phyloP scores from a whole-genome alignment of 345 rosid species.

The Brassica nigra region DNA sequence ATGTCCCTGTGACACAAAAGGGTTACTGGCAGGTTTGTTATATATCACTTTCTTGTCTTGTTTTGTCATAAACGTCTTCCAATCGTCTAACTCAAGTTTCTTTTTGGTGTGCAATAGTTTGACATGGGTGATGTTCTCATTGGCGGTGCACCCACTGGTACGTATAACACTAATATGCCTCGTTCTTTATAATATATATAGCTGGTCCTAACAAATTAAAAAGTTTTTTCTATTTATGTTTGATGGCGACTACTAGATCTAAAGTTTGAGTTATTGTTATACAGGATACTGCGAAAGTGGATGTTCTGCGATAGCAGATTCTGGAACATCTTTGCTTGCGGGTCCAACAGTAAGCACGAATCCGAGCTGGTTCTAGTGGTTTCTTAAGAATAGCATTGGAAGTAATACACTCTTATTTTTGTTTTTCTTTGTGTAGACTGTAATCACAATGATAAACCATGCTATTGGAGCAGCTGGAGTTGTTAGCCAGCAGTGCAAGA shows the following conservation, averaged over 20 bases:
- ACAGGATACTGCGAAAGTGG: constrained; percentile 72
- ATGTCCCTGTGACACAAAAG: constrained; percentile 83
- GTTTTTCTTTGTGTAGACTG: constrained; percentile 45
- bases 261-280: constrained; percentile 27
- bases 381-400: constrained; percentile 4
- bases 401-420: constrained; percentile 10
- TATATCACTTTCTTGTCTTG: constrained; percentile 16
- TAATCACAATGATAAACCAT: constrained; percentile 77
- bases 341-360: constrained; percentile 78
- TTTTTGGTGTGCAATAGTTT: constrained; percentile 51
- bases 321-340: constrained; percentile 92
- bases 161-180: constrained; percentile 19
- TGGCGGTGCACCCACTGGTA: constrained; percentile 77
- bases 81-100: constrained; percentile 15
- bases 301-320: constrained; percentile 95
- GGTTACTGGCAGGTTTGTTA: constrained; percentile 96
- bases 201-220: not conserved
- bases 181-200: not conserved
- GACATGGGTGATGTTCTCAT: constrained; percentile 92
- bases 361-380: not conserved
- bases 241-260: constrained; percentile 11
- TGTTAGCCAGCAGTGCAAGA: constrained; percentile 83
- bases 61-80: not conserved
- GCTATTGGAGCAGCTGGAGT: constrained; percentile 92
- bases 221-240: constrained; percentile 6